Evolutionary conservation across 176 grass and related monocot genomes (phyloP).

Genomic region (Oryza australiensis): DNA sequence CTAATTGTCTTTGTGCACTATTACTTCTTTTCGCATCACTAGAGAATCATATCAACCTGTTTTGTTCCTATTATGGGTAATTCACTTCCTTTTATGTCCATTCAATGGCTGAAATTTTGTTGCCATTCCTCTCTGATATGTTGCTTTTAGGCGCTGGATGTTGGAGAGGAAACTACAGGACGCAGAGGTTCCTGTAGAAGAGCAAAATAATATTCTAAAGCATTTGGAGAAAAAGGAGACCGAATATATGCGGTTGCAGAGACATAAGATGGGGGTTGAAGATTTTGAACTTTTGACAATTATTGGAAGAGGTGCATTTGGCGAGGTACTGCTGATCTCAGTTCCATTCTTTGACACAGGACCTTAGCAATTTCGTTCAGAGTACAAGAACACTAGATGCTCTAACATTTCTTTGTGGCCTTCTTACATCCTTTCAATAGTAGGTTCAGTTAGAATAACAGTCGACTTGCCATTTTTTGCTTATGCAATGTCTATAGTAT

Average conservation of each 20-base stretch:
- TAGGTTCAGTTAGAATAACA: background rate
- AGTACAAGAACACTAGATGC: background rate
- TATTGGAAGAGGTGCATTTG: conserved; percentile 98
- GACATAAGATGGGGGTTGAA: conserved; percentile 97
- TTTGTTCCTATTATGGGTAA: background rate
- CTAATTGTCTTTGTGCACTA: background rate
- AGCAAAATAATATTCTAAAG: conserved; percentile 93
- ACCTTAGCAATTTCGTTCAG: background rate
- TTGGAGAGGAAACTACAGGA: conserved; percentile 93
- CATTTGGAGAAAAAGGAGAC: conserved; percentile 98
- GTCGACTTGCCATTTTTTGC: conserved; percentile 22
- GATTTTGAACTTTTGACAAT: conserved; percentile 99
- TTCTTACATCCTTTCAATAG: background rate
- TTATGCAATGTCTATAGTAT: background rate
- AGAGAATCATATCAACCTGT: conserved; percentile 6
- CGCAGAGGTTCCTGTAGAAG: conserved; percentile 94
- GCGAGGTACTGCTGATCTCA: conserved; percentile 58
- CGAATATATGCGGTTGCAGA: conserved; percentile 94
- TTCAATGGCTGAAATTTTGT: background rate
- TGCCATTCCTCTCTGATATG: conserved; percentile 17
- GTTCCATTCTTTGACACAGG: conserved; percentile 2
- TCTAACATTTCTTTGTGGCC: background rate
- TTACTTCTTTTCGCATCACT: background rate
- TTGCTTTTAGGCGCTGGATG: conserved; percentile 78
- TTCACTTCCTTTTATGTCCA: background rate